Evolutionary conservation across 2,329 filamentous ascomycete genomes (phyloP).

Genomic region (Aureobasidium leucospermi): DNA sequence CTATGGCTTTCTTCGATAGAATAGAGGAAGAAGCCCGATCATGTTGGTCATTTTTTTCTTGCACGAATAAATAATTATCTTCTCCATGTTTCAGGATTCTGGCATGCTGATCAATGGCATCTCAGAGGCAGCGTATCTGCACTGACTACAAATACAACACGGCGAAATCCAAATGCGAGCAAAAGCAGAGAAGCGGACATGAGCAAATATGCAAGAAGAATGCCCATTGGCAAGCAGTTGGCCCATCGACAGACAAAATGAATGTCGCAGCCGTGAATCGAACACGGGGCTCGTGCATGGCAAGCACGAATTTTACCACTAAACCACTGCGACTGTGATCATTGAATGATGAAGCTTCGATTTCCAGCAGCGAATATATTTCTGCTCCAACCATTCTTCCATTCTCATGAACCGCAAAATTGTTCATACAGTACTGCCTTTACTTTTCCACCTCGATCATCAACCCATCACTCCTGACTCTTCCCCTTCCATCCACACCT

Average conservation of each 20-base stretch:
- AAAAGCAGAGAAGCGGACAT: neutral
- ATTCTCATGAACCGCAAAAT: too few species aligned
- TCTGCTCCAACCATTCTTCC: neutral
- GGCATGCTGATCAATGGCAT: too few species aligned
- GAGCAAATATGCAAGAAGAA: neutral
- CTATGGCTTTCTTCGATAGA: too few species aligned
- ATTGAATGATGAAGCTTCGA: neutral
- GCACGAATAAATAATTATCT: too few species aligned
- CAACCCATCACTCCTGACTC: constrained; percentile 34
- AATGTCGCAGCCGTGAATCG: constrained; percentile 14
- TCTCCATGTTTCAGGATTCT: too few species aligned
- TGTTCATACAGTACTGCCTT: neutral
- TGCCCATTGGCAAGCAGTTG: neutral
- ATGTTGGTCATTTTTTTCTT: too few species aligned
- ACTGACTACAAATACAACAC: too few species aligned
- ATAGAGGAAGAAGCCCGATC: too few species aligned
- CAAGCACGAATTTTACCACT: constrained; percentile 15
- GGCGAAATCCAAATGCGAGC: too few species aligned
- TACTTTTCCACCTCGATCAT: constrained; percentile 23
- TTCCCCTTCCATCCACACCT: constrained; percentile 40
- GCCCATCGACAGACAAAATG: neutral
- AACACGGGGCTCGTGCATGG: constrained; percentile 14
- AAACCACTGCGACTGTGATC: constrained; percentile 11
- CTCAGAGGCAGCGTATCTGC: too few species aligned
- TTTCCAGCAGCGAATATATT: neutral